A percentile compares a stretch with the other conserved stretches of the same genome.
Evolutionary conservation across 1,139 yeast genomes (phyloP).

Genomic region (Suhomyces taliae): DNA sequence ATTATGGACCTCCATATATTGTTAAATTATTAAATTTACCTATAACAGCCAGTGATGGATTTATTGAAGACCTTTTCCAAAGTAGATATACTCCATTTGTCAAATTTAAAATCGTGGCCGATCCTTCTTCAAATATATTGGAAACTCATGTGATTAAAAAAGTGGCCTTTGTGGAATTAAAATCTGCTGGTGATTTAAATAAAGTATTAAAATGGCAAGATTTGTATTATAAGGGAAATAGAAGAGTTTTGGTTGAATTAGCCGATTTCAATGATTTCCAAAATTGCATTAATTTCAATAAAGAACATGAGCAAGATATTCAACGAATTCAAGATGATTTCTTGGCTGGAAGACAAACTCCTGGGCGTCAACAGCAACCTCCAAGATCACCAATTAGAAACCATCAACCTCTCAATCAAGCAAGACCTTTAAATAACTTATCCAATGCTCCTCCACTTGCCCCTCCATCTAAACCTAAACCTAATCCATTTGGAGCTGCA

Average conservation of each 20-base stretch:
- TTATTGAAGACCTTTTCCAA: constrained; percentile 43
- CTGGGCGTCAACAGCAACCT: background rate
- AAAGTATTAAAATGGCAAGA: constrained; percentile 49
- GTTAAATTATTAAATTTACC: constrained; percentile 56
- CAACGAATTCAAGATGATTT: constrained; percentile 34
- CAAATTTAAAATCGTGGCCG: constrained; percentile 45
- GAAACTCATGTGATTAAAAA: constrained; percentile 44
- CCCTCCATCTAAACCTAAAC: constrained; percentile 25
- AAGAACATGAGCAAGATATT: constrained; percentile 33
- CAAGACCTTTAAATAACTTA: background rate
- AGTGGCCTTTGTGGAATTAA: constrained; percentile 64
- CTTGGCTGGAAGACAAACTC: constrained; percentile 21
- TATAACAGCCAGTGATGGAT: constrained; percentile 36
- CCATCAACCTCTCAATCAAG: constrained; percentile 1
- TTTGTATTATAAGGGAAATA: constrained; percentile 39
- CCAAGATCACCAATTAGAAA: constrained; percentile 6
- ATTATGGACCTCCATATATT: constrained; percentile 54
- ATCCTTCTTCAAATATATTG: constrained; percentile 42
- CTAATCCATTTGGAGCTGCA: constrained; percentile 49
- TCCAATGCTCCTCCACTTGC: constrained; percentile 5
- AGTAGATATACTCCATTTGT: constrained; percentile 42
- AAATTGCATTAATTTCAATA: constrained; percentile 42
- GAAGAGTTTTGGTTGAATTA: constrained; percentile 42
- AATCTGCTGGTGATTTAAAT: constrained; percentile 44
- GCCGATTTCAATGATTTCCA: constrained; percentile 54